These are phyloP conservation scores for Pyronema omphalodes DNA, from an alignment of 495 filamentous ascomycete genomes.

Conservation along the genomic window DNA sequence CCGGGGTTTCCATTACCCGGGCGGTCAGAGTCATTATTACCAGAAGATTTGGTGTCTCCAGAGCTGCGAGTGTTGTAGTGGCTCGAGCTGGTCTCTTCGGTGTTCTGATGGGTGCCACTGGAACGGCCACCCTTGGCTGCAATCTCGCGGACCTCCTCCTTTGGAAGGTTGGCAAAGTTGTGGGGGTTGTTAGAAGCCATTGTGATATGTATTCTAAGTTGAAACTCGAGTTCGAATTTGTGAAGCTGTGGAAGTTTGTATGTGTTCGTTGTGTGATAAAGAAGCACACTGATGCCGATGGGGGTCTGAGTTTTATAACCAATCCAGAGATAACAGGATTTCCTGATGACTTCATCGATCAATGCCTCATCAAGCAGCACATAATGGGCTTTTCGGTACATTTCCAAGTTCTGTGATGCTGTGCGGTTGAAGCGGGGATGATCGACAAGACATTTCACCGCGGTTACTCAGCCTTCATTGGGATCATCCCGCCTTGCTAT, in stretches of 20 bases:
- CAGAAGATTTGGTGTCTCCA: slow-evolving; percentile 9
- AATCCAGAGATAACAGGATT: neutral
- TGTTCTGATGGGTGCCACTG: slow-evolving; percentile 5
- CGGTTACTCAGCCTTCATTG: neutral
- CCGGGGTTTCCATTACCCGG: slow-evolving; percentile 25
- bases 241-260: neutral
- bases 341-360: neutral
- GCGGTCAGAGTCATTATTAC: slow-evolving; percentile 5
- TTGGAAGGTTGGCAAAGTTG: slow-evolving; percentile 45
- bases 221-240: neutral
- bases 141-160: slow-evolving; percentile 37
- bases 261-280: neutral
- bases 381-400: neutral
- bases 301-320: neutral
- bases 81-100: slow-evolving; percentile 7
- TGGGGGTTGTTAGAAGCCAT: slow-evolving; percentile 34
- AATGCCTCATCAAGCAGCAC: neutral
- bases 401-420: neutral
- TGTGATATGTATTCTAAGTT: slow-evolving; percentile 9
- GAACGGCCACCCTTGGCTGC: slow-evolving; percentile 34
- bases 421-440: neutral
- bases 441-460: neutral
- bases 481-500: neutral
- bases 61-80: slow-evolving; percentile 12
- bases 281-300: neutral